phyloP scores from a whole-genome alignment of 371 early-diverging fungal species.

The Zychaea mexicana region DNA sequence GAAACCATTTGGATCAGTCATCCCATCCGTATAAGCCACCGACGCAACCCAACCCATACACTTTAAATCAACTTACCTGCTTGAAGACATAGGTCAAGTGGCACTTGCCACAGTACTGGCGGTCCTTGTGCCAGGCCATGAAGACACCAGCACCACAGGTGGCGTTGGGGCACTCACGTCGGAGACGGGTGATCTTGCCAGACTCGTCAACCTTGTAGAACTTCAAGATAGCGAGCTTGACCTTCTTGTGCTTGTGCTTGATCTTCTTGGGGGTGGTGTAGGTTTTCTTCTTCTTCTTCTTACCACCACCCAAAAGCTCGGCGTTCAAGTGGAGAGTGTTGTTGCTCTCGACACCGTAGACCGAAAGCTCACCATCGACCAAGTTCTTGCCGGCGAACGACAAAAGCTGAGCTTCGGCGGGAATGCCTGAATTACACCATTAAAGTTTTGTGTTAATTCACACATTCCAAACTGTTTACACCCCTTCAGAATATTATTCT shows the following conservation, averaged over 20 bases:
- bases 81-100: slow-evolving; percentile 62
- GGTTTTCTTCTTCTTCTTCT: slow-evolving; percentile 99
- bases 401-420: slow-evolving; percentile 91
- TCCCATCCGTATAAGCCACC: neutral
- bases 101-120: slow-evolving; percentile 92
- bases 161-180: slow-evolving; percentile 94
- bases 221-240: slow-evolving; percentile 96
- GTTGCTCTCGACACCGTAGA: slow-evolving; percentile 90
- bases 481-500: neutral
- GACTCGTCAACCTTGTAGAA: slow-evolving; percentile 97
- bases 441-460: neutral
- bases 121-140: slow-evolving; percentile 96
- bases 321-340: slow-evolving; percentile 87
- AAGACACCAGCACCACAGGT: slow-evolving; percentile 99
- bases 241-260: slow-evolving; percentile 98
- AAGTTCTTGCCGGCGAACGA: slow-evolving; percentile 95
- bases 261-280: slow-evolving; percentile 99
- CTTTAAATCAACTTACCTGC: slow-evolving; percentile 20
- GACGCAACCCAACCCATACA: neutral
- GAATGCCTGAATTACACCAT: slow-evolving; percentile 74
- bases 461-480: neutral
- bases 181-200: slow-evolving; percentile 97
- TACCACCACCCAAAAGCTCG: slow-evolving; percentile 88
- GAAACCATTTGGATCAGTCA: too few species aligned
- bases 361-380: slow-evolving; percentile 74